Evolutionary conservation across 2,329 filamentous ascomycete species (phyloP).

Genomic region (Penicillium decumbens): DNA sequence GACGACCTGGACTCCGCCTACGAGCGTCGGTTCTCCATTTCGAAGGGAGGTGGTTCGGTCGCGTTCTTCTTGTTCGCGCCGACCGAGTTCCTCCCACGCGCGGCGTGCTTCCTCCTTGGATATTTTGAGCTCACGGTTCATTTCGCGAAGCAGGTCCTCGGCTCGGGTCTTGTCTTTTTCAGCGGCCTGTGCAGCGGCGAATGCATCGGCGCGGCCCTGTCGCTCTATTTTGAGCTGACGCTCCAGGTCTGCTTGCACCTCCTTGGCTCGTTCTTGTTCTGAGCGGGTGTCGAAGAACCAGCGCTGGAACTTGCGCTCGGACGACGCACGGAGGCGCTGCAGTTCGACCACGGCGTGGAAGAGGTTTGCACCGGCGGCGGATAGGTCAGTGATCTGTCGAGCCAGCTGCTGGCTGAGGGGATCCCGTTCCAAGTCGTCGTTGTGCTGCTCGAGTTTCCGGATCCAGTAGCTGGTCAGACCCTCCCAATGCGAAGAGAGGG

Average conservation of each 20-base stretch:
- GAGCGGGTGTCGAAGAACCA: conserved; percentile 96
- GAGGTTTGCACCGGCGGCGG: conserved; percentile 89
- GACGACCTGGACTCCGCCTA: conserved; percentile 91
- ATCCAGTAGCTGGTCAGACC: conserved; percentile 98
- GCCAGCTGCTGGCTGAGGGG: conserved; percentile 83
- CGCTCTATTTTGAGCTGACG: conserved; percentile 69
- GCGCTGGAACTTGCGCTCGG: conserved; percentile 93
- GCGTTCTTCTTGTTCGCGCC: conserved; percentile 87
- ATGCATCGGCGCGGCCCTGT: conserved; percentile 62
- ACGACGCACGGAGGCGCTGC: conserved; percentile 86
- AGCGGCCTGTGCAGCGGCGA: conserved; percentile 61
- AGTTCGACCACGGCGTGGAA: conserved; percentile 97
- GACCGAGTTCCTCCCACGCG: conserved; percentile 94
- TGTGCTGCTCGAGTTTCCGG: conserved; percentile 82
- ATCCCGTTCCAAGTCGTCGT: conserved; percentile 74
- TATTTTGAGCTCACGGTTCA: conserved; percentile 88
- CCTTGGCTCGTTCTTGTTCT: conserved; percentile 79
- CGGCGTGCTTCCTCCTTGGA: conserved; percentile 93
- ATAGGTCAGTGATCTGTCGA: conserved; percentile 93
- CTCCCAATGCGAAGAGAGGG: conserved; percentile 95
- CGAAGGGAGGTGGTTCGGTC: conserved; percentile 81
- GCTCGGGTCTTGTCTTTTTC: conserved; percentile 65
- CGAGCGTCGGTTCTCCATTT: conserved; percentile 78
- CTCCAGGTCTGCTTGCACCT: conserved; percentile 77
- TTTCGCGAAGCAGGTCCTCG: conserved; percentile 77